phyloP scores from a whole-genome alignment of 1,284 basidiomycete genomes.

The Cryptococcus wingfieldii region DNA sequence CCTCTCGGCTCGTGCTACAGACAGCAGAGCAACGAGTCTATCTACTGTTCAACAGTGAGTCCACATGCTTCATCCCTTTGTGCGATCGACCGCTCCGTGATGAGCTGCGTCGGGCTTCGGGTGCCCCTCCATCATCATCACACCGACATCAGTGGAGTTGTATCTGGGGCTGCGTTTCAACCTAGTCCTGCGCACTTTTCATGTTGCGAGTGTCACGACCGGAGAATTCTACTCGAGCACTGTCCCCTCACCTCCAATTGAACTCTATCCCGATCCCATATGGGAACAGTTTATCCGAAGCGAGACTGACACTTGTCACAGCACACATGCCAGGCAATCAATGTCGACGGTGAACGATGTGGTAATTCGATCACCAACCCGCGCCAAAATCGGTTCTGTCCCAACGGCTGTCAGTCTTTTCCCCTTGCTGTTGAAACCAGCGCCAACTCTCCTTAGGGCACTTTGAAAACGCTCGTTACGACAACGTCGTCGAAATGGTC shows the following conservation, averaged over 20 bases:
- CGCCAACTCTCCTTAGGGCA: not conserved
- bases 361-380: conserved; percentile 13
- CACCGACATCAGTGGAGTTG: not conserved
- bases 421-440: not conserved
- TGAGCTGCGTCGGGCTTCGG: not conserved
- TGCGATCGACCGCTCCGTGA: not conserved
- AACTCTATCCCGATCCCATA: not conserved
- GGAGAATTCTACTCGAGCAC: conserved; percentile 1
- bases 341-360: conserved; percentile 20
- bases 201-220: not conserved
- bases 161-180: not conserved
- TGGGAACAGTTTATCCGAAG: not conserved
- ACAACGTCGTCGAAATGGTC: not conserved
- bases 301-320: not conserved
- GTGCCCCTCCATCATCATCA: not conserved
- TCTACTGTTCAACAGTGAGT: conserved; percentile 19
- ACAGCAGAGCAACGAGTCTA: conserved; percentile 4
- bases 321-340: conserved; percentile 18
- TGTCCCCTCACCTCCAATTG: not conserved
- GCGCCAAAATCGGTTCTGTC: conserved; percentile 9
- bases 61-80: not conserved
- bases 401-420: conserved; percentile 19
- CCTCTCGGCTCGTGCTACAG: conserved; percentile 10
- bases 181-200: conserved; percentile 15
- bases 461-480: not conserved